Percentiles rank a stretch among this genome's conserved stretches.
phyloP scores from a whole-genome alignment of 768 basidiomycete genomes.

The Cystofilobasidium macerans region DNA sequence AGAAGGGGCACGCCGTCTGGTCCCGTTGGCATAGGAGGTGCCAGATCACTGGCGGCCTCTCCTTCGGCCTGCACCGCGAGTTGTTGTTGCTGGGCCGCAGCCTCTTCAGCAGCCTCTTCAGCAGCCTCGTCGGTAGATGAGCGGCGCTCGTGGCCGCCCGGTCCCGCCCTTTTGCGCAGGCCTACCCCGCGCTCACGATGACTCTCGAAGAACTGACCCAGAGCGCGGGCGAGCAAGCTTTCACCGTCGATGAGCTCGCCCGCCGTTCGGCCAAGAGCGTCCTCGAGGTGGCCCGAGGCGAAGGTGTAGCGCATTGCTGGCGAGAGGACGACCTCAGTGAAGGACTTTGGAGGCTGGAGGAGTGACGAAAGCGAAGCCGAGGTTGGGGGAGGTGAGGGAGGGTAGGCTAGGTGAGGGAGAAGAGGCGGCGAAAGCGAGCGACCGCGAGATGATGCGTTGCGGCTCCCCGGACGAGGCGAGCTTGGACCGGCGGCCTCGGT shows the following conservation, averaged over 20 bases:
- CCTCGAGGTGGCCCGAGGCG: conserved; percentile 63
- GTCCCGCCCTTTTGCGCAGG: conserved; percentile 34
- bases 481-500: conserved; percentile 1
- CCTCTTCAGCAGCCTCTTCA: background rate
- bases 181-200: conserved; percentile 19
- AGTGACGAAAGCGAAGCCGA: conserved; percentile 43
- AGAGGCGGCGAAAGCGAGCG: conserved; percentile 21
- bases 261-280: conserved; percentile 62
- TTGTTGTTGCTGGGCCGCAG: conserved; percentile 32
- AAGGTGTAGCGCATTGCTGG: conserved; percentile 73
- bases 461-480: background rate
- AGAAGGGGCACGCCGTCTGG: no score
- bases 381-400: conserved; percentile 65
- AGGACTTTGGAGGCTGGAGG: conserved; percentile 49
- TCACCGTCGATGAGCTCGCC: conserved; percentile 78
- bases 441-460: background rate
- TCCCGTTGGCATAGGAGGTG: no score
- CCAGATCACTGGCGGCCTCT: no score
- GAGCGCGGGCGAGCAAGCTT: conserved; percentile 55
- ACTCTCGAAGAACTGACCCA: conserved; percentile 45
- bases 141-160: conserved; percentile 50
- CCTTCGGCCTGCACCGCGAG: no score
- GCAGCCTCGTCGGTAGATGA: conserved; percentile 47
- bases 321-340: conserved; percentile 76
- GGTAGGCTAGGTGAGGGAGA: conserved; percentile 55